Evolutionary conservation across 208 protist genomes (phyloP), one percentile per base, ranked within the genome.

Genomic region (Crithidia thermophila): DNA sequence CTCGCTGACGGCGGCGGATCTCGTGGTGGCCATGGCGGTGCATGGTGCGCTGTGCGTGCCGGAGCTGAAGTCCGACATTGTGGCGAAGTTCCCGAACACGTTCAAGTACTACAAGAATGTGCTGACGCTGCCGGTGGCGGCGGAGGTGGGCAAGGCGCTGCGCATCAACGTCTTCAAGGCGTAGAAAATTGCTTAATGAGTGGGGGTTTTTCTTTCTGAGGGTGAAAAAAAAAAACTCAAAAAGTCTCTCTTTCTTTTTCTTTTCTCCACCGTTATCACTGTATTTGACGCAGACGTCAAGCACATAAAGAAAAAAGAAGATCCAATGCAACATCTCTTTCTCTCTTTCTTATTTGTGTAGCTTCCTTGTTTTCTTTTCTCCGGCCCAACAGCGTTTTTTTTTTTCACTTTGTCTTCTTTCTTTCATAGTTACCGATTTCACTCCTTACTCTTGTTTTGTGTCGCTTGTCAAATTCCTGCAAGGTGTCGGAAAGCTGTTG

Each of bases 1-100:
- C 59, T 89, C 82, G 5, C 79, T 93, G 62, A 93, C 87, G 8
- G 87, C 87, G 3, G 82, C 85, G 7, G 84, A 91, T 47, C 65
- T 94, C 9, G 67, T 85, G 20, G 36, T 94, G 27, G 70, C 71
- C 28, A 59, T 83, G 55, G 68, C 82, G 13, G 56, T 94, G 6
- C 75, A 79, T 53, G 49, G 33, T 16, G 71, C 76, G 36, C 62
- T 82, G 43, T 72, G 57, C 43, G 25, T 59, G n/a, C 16, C 37
- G 37, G 40, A 36, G 25, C 43, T 85, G 25, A 65, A 66, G 56
- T n/a, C 63, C 27, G 55, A 67, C 21, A 39, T 79, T 14, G 36
- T 59, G 0, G 31, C 42, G 11, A 36, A 71, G 43, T 66, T 58
- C 21, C 45, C 45, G 13, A 39, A 57, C 36, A 30, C 20, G 7